Conservation (phyloP, 352 stramenopile genomes). For the Albugo candida region DNA sequence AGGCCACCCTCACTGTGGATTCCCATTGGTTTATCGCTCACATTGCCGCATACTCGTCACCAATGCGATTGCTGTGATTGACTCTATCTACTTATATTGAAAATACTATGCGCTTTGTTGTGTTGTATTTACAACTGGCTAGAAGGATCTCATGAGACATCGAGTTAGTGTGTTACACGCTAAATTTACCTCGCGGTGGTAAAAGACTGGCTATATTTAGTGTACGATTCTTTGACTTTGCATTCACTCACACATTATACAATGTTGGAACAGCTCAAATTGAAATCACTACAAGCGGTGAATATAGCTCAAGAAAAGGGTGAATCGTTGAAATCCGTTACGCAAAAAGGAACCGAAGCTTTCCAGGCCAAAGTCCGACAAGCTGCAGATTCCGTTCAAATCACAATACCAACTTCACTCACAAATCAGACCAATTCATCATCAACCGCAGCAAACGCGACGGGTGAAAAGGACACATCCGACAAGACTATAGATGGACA, state of each 20-base stretch:
- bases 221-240: neutral
- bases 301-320: slow-evolving; percentile 31
- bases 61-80: too few species aligned
- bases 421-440: slow-evolving; percentile 14
- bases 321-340: slow-evolving; percentile 27
- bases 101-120: too few species aligned
- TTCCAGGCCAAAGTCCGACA: slow-evolving; percentile 32
- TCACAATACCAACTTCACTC: slow-evolving; percentile 20
- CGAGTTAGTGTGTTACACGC: too few species aligned
- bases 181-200: too few species aligned
- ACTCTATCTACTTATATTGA: too few species aligned
- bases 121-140: too few species aligned
- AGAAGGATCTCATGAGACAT: too few species aligned
- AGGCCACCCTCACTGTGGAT: too few species aligned
- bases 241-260: neutral
- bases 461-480: slow-evolving; percentile 12
- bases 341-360: slow-evolving; percentile 26
- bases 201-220: too few species aligned
- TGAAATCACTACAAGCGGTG: slow-evolving; percentile 35
- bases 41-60: too few species aligned
- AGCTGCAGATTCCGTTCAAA: slow-evolving; percentile 27
- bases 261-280: slow-evolving; percentile 43
- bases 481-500: slow-evolving; percentile 17
- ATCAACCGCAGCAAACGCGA: slow-evolving; percentile 11
- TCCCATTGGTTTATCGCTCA: too few species aligned